Percentiles rank a stretch among this genome's conserved stretches.
Evolutionary conservation across 139 green algal genomes (phyloP).

Genomic region (Limnomonas spitsbergensis): DNA sequence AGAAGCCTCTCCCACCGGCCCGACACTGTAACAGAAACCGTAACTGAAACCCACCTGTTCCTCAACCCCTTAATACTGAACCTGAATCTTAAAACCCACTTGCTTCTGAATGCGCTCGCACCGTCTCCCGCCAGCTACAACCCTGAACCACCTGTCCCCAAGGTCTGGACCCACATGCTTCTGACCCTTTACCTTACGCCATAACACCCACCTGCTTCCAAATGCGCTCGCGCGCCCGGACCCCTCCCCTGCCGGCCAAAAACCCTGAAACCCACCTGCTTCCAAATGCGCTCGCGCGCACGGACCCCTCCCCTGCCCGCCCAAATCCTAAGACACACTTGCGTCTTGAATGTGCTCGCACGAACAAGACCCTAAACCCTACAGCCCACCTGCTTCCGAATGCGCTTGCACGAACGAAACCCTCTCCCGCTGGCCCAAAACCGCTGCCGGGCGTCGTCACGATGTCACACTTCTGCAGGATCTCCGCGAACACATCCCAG

Average conservation of each 20-base stretch:
- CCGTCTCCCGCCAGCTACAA: slow-evolving; percentile 95
- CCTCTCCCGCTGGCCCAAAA: slow-evolving; percentile 93
- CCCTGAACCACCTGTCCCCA: slow-evolving; percentile 89
- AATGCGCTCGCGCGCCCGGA: slow-evolving; percentile 95
- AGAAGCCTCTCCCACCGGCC: slow-evolving; percentile 92
- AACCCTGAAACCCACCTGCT: slow-evolving; percentile 31
- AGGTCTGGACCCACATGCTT: no score
- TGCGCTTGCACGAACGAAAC: slow-evolving; percentile 91
- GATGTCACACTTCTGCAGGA: slow-evolving; percentile 93
- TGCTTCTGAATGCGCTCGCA: slow-evolving; percentile 85
- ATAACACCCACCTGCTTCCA: slow-evolving; percentile 68
- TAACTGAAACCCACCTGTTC: slow-evolving; percentile 94
- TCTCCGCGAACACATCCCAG: slow-evolving; percentile 95
- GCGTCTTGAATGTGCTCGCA: slow-evolving; percentile 98
- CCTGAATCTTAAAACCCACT: no score
- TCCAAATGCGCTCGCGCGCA: slow-evolving; percentile 92
- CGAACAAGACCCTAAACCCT: no score
- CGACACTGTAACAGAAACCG: no score
- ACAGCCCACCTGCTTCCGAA: slow-evolving; percentile 78
- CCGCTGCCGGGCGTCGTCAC: slow-evolving; percentile 95
- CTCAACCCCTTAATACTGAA: no score
- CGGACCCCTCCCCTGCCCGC: slow-evolving; percentile 92
- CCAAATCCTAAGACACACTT: slow-evolving; percentile 95
- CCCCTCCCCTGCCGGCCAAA: slow-evolving; percentile 91
- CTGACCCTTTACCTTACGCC: no score